Evolutionary conservation across 208 protist genomes (phyloP).

Genomic region (Trypanosoma avium): DNA sequence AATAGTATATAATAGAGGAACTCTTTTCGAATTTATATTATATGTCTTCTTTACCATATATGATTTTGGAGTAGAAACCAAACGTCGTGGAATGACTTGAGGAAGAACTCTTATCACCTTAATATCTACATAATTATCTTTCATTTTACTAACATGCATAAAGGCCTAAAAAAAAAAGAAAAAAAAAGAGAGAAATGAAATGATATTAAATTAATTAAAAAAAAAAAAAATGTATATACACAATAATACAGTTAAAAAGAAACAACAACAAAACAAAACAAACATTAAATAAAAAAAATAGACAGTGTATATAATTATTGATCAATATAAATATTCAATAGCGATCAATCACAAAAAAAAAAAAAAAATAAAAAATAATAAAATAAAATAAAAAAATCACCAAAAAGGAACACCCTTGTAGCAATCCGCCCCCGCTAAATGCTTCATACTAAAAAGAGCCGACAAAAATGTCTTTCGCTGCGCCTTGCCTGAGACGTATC

Average conservation of each 20-base stretch:
- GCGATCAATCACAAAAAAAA: neutral
- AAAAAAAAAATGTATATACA: neutral
- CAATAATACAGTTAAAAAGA: neutral
- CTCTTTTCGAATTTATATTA: neutral
- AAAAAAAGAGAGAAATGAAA: neutral
- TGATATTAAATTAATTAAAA: neutral
- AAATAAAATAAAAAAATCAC: constrained; percentile 1
- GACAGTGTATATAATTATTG: neutral
- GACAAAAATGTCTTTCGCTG: constrained; percentile 30
- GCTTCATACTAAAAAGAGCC: constrained; percentile 35
- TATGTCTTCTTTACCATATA: neutral
- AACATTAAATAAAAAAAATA: neutral
- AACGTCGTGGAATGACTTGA: neutral
- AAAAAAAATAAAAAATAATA: neutral
- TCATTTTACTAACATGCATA: constrained; percentile 8
- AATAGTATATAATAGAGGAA: neutral
- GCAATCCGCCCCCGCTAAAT: constrained; percentile 24
- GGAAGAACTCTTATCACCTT: neutral
- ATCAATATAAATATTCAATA: constrained; percentile 1
- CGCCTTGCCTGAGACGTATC: constrained; percentile 21
- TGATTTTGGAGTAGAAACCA: neutral
- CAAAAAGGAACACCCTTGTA: constrained; percentile 27
- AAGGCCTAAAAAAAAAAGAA: neutral
- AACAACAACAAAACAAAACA: neutral
- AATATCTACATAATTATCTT: neutral